Evolutionary conservation across 371 early-diverging fungal species (phyloP), one percentile per base, ranked within the genome.

Genomic region (Cokeromyces recurvatus): DNA sequence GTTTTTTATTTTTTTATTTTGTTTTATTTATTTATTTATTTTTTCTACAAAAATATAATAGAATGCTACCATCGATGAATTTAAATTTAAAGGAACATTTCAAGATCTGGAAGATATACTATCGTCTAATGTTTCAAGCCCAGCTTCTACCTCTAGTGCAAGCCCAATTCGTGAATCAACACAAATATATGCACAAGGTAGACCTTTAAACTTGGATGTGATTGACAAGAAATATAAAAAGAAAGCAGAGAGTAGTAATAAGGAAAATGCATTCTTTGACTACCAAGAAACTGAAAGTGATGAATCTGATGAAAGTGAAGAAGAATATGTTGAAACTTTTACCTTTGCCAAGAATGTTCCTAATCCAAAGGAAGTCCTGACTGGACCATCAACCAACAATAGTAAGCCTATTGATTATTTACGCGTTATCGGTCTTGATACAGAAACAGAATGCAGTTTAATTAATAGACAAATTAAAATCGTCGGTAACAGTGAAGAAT

Each of bases 271-370:
- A 25, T 15, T 4, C 11, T 11, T 7, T 2, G 25, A 23, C 7
- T 47, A 43, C 14, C 37, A 37, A 2, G 55, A 53, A n/a, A 59
- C 55, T 11, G 61, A 60, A 25, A 55, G 54, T 25, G 55, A 60
- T 27, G 55, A 39, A 14, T 39, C 53, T 3, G 56, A 46, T 10
- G 44, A 48, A 1, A 37, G 45, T 14, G 46, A 55, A 2, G 52
- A 47, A 24, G 62, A 55, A 37, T 51, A 32, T 45, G 38, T 40
- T 4, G 56, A 56, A 11, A 61, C 49, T 3, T 61, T 61, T 24
- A 46, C 48, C 0, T 55, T 61, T 56, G 62, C 62, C 3, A 61
- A 61, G 20, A 61, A 61, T 10, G 29, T 61, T 2, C 12, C 16
- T 0, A 39, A 61, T 27, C 62, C 62, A 1, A 47, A 29, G 3